Evolutionary conservation across 2,329 filamentous ascomycete species (phyloP).

Genomic region (Monilinia polystroma): DNA sequence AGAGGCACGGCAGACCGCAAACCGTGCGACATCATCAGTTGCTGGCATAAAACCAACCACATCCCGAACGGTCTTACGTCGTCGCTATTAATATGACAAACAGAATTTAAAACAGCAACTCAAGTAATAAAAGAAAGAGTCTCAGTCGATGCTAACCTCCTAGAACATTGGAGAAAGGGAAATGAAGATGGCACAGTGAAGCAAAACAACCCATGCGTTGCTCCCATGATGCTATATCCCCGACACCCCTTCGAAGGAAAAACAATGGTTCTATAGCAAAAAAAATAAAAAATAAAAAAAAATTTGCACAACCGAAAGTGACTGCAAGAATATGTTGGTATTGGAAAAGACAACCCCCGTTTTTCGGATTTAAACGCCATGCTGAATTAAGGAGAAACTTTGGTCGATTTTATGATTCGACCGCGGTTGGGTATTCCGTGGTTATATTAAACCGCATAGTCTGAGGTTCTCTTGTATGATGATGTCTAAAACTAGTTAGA

Average conservation of each 20-base stretch:
- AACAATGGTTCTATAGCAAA: slow-evolving; percentile 31
- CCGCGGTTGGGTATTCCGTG: slow-evolving; percentile 20
- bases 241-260: slow-evolving; percentile 19
- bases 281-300: slow-evolving; percentile 30
- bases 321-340: slow-evolving; percentile 36
- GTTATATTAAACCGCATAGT: slow-evolving; percentile 90
- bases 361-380: slow-evolving; percentile 39
- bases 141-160: slow-evolving; percentile 8
- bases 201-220: slow-evolving; percentile 18
- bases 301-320: slow-evolving; percentile 26
- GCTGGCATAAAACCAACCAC: slow-evolving; percentile 18
- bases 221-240: slow-evolving; percentile 19
- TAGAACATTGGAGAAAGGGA: slow-evolving; percentile 23
- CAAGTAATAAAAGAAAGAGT: slow-evolving; percentile 21
- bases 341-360: slow-evolving; percentile 37
- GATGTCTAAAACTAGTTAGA: slow-evolving; percentile 71
- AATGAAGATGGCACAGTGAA: slow-evolving; percentile 36
- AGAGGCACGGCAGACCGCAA: slow-evolving; percentile 15
- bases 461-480: slow-evolving; percentile 99
- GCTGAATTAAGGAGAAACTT: slow-evolving; percentile 34
- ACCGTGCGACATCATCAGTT: slow-evolving; percentile 23
- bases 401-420: background rate
- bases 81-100: slow-evolving; percentile 33
- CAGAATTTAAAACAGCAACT: slow-evolving; percentile 21
- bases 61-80: slow-evolving; percentile 24